Conservation (phyloP, 306 rosid genomes). For the Ceratonia siliqua region DNA sequence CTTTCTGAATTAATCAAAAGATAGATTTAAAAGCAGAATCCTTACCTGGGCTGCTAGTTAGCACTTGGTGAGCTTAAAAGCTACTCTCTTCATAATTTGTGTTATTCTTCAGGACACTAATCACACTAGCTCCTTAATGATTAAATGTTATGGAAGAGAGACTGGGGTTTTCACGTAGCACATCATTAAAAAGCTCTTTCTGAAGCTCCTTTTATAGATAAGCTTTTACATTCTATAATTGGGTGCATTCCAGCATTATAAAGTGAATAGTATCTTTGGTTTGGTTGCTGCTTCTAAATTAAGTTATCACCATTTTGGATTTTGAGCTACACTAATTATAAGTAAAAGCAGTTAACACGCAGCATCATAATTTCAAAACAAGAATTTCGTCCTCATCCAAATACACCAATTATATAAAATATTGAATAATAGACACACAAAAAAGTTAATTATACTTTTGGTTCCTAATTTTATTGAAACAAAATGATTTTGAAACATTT, state of each 20-base stretch:
- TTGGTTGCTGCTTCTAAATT: not conserved
- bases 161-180: not conserved
- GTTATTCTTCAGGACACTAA: constrained; percentile 26
- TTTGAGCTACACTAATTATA: not conserved
- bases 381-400: no score
- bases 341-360: not conserved
- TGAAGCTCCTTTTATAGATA: constrained; percentile 9
- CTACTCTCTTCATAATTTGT: constrained; percentile 29
- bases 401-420: no score
- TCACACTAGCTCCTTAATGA: constrained; percentile 32
- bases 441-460: no score
- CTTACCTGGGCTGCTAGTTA: constrained; percentile 36
- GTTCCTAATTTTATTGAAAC: no score
- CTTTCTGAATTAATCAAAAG: constrained; percentile 16
- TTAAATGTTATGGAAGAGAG: constrained; percentile 28
- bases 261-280: no score
- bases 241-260: constrained; percentile 11
- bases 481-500: no score
- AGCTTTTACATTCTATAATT: constrained; percentile 33
- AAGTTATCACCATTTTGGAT: not conserved
- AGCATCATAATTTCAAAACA: no score
- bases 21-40: constrained; percentile 54
- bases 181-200: constrained; percentile 22
- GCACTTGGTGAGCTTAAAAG: constrained; percentile 42
- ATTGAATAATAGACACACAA: no score